phyloP scores from a whole-genome alignment of 805 yeast genomes.

The Myxozyma mucilagina region DNA sequence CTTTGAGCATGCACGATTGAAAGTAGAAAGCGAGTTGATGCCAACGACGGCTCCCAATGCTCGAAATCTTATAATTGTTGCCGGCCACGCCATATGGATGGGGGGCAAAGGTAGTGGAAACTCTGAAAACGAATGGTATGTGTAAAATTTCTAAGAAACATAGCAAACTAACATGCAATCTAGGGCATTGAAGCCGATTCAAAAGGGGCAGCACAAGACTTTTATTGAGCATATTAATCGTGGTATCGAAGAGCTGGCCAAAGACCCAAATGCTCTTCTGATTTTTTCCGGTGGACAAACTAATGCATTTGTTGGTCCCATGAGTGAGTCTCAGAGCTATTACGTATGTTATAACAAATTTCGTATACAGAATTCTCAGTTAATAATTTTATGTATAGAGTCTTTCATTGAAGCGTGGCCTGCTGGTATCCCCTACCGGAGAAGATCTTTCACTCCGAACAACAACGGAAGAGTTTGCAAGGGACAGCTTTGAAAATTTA shows the following conservation, averaged over 20 bases:
- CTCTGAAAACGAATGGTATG: constrained; percentile 56
- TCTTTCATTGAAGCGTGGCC: constrained; percentile 12
- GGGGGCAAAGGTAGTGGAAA: constrained; percentile 45
- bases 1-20: constrained; percentile 1
- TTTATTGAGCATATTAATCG: constrained; percentile 61
- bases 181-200: constrained; percentile 58
- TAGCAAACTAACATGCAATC: neutral
- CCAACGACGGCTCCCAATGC: constrained; percentile 17
- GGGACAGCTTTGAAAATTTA: constrained; percentile 80
- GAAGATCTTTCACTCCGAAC: constrained; percentile 37
- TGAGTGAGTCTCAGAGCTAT: constrained; percentile 51
- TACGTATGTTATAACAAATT: constrained; percentile 50
- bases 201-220: constrained; percentile 63
- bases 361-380: constrained; percentile 42
- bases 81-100: constrained; percentile 68
- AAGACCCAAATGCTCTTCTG: constrained; percentile 43
- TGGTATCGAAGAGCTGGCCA: constrained; percentile 45
- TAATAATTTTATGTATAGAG: constrained; percentile 34
- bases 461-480: constrained; percentile 65
- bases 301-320: constrained; percentile 52
- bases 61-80: constrained; percentile 49
- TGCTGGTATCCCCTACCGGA: neutral
- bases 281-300: constrained; percentile 71
- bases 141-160: neutral
- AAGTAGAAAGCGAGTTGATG: neutral